phyloP scores from a whole-genome alignment of 352 stramenopile species.

The Phytophthora capsici region DNA sequence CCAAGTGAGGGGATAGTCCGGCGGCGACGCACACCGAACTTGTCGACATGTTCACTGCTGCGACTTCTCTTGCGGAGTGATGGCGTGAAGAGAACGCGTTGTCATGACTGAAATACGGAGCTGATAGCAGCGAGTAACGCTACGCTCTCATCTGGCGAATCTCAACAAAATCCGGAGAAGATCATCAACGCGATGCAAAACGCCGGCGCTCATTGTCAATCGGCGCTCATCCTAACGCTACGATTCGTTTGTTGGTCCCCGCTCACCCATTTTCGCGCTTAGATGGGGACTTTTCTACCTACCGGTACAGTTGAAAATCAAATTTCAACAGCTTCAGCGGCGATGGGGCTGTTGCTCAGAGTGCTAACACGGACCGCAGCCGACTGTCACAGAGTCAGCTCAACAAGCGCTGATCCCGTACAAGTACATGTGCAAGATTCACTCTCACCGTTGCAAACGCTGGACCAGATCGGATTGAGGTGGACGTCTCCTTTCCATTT shows the following conservation, averaged over 20 bases:
- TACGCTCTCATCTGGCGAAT: not conserved
- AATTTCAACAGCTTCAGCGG: not conserved
- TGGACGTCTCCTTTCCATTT: conserved; percentile 11
- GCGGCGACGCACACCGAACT: conserved; percentile 1
- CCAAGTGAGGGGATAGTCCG: conserved; percentile 7
- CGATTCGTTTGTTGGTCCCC: not conserved
- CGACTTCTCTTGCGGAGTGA: conserved; percentile 18
- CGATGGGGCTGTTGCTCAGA: conserved; percentile 5
- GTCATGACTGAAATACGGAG: conserved; percentile 31
- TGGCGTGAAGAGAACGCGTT: conserved; percentile 10
- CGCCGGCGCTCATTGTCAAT: not conserved
- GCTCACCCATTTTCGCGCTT: not conserved
- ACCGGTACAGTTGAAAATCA: too few relatives aligned
- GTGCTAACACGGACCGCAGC: conserved; percentile 12
- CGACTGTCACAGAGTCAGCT: not conserved
- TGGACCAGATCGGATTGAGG: conserved; percentile 12
- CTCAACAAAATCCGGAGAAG: conserved; percentile 3
- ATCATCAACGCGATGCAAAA: conserved; percentile 12
- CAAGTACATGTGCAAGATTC: conserved; percentile 1
- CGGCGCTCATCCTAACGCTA: not conserved
- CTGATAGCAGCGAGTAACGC: conserved; percentile 3
- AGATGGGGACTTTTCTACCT: not conserved
- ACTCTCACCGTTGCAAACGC: conserved; percentile 14
- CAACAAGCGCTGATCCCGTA: not conserved
- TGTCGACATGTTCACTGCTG: conserved; percentile 16